Conservation (phyloP, 495 filamentous ascomycete species). For the Viridothelium virens region DNA sequence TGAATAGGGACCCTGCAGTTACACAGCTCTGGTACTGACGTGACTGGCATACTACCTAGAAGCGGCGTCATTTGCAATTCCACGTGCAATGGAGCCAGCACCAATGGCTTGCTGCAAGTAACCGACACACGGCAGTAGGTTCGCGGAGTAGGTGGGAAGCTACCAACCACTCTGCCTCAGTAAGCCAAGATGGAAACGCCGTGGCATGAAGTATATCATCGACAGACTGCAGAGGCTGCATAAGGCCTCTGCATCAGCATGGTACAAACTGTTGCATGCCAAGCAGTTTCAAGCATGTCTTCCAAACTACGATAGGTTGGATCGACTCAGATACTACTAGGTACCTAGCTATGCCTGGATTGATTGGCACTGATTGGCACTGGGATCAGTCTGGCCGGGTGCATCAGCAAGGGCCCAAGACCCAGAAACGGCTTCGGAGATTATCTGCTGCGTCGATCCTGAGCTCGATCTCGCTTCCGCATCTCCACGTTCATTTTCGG, state of each 20-base stretch:
- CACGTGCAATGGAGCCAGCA: slow-evolving; percentile 5
- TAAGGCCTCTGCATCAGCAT: no score
- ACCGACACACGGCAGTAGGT: not conserved
- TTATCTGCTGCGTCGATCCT: not conserved
- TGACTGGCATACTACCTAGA: not conserved
- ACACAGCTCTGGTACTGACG: not conserved
- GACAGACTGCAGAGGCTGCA: no score
- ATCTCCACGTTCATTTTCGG: slow-evolving; percentile 16
- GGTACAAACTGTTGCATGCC: not conserved
- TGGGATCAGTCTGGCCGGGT: not conserved
- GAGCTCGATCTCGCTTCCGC: slow-evolving; percentile 1
- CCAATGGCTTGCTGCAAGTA: not conserved
- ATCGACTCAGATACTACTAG: no score
- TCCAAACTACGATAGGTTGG: no score
- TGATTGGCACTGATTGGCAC: not conserved
- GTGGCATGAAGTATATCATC: no score
- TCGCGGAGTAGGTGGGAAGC: not conserved
- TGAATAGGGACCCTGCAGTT: not conserved
- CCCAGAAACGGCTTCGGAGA: not conserved
- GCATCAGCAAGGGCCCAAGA: not conserved
- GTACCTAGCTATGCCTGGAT: not conserved
- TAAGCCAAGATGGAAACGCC: not conserved
- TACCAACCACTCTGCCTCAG: not conserved
- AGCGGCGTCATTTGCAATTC: not conserved
- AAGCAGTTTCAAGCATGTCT: not conserved